A percentile compares a stretch with the other conserved stretches of the same genome.
Evolutionary conservation across 1,284 basidiomycete genomes (phyloP).

Genomic region (Gomphus sp.): DNA sequence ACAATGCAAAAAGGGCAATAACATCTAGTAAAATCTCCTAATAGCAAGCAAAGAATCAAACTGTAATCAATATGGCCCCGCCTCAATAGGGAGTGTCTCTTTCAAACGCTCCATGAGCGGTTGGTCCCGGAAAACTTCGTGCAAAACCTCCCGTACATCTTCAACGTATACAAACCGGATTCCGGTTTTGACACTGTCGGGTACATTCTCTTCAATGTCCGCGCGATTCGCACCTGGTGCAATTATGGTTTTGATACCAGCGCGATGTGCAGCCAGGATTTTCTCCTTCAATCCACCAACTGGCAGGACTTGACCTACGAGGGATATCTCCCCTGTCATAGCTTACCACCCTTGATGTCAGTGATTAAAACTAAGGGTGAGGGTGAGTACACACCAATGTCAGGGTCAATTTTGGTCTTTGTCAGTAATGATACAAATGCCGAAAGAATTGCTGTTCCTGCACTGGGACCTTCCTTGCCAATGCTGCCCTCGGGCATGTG

Average conservation of each 20-base stretch:
- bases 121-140: constrained; percentile 72
- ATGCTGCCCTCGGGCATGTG: constrained; percentile 98
- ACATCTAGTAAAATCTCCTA: neutral
- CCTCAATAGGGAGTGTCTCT: constrained; percentile 31
- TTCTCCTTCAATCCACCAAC: constrained; percentile 95
- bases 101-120: constrained; percentile 56
- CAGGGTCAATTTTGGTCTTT: constrained; percentile 71
- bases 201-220: constrained; percentile 94
- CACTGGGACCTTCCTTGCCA: constrained; percentile 96
- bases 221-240: constrained; percentile 82
- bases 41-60: neutral
- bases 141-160: constrained; percentile 78
- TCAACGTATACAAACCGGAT: constrained; percentile 92
- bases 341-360: constrained; percentile 35
- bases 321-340: constrained; percentile 93
- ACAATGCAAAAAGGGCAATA: constrained; percentile 7
- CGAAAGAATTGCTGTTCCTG: constrained; percentile 87
- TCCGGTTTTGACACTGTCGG: constrained; percentile 87
- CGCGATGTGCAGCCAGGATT: constrained; percentile 89
- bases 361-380: constrained; percentile 4
- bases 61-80: neutral
- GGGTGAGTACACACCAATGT: constrained; percentile 58
- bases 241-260: constrained; percentile 86
- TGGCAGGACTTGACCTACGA: constrained; percentile 87
- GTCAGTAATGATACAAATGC: constrained; percentile 91